A percentile compares a stretch with the other conserved stretches of the same genome.
Evolutionary conservation across 192 early-diverging fungal species (phyloP).

Genomic region (Dimargaris xerosporica): DNA sequence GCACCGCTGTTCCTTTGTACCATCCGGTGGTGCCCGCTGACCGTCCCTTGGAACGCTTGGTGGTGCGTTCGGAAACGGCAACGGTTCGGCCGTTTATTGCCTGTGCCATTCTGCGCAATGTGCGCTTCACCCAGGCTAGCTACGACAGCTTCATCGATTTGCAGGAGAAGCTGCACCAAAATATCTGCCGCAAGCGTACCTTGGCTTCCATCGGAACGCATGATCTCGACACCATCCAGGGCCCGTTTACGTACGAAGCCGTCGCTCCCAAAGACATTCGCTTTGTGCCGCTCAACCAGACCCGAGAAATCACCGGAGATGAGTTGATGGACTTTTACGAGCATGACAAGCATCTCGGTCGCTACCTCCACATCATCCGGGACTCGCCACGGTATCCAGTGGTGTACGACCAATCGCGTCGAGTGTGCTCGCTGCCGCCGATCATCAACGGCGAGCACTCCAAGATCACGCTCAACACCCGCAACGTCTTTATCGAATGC

Average conservation of each 20-base stretch:
- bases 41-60: slow-evolving; percentile 20
- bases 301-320: slow-evolving; percentile 67
- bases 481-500: slow-evolving; percentile 95
- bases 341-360: slow-evolving; percentile 66
- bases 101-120: slow-evolving; percentile 75
- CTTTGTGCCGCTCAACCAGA: slow-evolving; percentile 87
- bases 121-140: slow-evolving; percentile 61
- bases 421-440: slow-evolving; percentile 88
- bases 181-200: slow-evolving; percentile 88
- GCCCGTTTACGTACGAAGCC: slow-evolving; percentile 94
- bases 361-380: slow-evolving; percentile 87
- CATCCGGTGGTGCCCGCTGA: slow-evolving; percentile 36
- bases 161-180: slow-evolving; percentile 97
- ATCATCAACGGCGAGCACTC: slow-evolving; percentile 98
- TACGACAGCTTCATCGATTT: slow-evolving; percentile 97
- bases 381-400: slow-evolving; percentile 82
- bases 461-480: slow-evolving; percentile 87
- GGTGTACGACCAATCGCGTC: slow-evolving; percentile 67
- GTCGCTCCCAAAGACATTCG: slow-evolving; percentile 75
- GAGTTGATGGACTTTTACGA: slow-evolving; percentile 87
- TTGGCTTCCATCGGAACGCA: slow-evolving; percentile 97
- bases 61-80: slow-evolving; percentile 43
- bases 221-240: slow-evolving; percentile 86
- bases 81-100: slow-evolving; percentile 76
- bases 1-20: slow-evolving; percentile 51